Evolutionary conservation across 2,329 filamentous ascomycete species (phyloP).

Genomic region (Paecilomyces variotii): DNA sequence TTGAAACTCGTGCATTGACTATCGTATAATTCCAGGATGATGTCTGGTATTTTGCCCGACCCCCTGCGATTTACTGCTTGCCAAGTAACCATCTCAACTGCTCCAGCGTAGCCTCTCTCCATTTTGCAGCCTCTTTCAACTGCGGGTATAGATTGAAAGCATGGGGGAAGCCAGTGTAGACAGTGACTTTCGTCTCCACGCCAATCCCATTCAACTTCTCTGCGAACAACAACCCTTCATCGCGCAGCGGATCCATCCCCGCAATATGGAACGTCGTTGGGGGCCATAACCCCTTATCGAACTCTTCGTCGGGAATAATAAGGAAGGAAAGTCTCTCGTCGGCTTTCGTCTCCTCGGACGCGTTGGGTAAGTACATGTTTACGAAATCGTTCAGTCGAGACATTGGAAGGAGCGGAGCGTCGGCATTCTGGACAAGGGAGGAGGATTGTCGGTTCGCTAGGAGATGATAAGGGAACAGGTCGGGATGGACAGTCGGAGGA

Average conservation of each 20-base stretch:
- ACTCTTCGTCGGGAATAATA: not conserved
- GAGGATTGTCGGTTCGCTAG: not conserved
- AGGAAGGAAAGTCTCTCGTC: not conserved
- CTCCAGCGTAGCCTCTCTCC: not conserved
- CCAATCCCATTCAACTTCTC: constrained; percentile 1
- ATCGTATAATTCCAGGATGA: no score
- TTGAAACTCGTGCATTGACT: no score
- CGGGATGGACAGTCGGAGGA: not conserved
- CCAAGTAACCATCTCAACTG: not conserved
- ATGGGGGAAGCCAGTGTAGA: not conserved
- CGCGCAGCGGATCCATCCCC: not conserved
- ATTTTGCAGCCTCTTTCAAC: not conserved
- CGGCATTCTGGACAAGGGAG: not conserved
- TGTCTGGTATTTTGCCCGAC: no score
- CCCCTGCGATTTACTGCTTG: not conserved
- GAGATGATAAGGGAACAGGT: not conserved
- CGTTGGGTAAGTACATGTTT: not conserved
- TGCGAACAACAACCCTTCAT: not conserved
- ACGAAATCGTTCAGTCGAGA: not conserved
- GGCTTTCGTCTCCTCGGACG: not conserved
- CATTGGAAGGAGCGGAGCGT: not conserved
- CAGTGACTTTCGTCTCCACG: not conserved
- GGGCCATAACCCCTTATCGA: not conserved
- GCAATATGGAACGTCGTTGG: not conserved
- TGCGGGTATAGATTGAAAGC: not conserved